Evolutionary conservation across 371 early-diverging fungal genomes (phyloP), one percentile per base, ranked within the genome.

Genomic region (Apophysomyces ossiformis): DNA sequence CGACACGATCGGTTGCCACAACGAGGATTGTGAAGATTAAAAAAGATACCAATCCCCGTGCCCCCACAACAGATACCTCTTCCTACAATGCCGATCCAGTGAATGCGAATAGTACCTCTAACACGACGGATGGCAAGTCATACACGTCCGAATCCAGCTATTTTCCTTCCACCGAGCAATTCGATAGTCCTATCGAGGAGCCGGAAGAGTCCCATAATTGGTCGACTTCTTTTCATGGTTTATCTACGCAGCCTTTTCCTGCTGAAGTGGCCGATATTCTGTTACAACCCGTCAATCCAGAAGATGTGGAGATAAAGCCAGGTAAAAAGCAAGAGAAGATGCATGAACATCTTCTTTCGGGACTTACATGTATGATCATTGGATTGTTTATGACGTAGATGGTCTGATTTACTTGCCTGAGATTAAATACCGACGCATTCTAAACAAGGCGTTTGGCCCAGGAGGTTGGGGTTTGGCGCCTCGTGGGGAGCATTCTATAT

Each of bases 401-500:
- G 99, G 99, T 8, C 66, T 95, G 56, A 64, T 96, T 32, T 97
- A 97, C 71, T 79, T 98, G 6, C 97, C 98, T 36, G 98, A 98
- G 79, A 99, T 97, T 72, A 96, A 96, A 71, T 97, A 96, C 79
- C 89, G 99, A 35, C 90, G 96, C 46, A 93, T 96, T 54, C 83
- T 98, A 43, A 96, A 60, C 65, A 87, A 81, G 65, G 95, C 98
- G 4, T 98, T 99, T 79, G 96, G 98, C 11, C 98, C 99, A 13
- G 99, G 99, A 69, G 98, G 65, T 70, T 94, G 95, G 95, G 94
- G 95, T 6, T 76, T 98, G 26, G 93, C 94, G 21, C 97, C 97
- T 15, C 89, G 98, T 58, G 95, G 95, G 39, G 94, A 95, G 21
- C 93, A 96, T 72, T 92, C 93, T 1, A 86, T 96, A 36, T 84